Conservation (phyloP, 768 basidiomycete species). For the Boletus subparvulus region DNA sequence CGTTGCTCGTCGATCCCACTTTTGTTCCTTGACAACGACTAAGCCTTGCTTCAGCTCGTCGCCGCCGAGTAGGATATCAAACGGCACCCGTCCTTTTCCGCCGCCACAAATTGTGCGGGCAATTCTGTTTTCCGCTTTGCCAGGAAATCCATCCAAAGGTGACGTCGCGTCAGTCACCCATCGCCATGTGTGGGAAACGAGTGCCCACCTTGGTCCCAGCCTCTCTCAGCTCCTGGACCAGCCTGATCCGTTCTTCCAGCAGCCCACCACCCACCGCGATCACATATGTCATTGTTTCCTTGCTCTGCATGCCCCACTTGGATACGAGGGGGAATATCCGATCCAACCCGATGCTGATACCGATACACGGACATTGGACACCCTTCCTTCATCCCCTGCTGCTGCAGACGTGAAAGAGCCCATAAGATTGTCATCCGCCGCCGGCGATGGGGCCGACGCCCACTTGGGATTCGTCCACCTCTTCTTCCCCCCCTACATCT, state of each 20-base stretch:
- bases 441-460: conserved; percentile 99
- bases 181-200: background rate
- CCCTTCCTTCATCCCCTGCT: conserved; percentile 69
- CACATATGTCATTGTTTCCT: conserved; percentile 93
- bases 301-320: conserved; percentile 82
- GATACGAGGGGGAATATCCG: conserved; percentile 88
- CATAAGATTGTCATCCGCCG: conserved; percentile 92
- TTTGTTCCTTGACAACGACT: conserved; percentile 91
- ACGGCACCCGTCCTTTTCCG: conserved; percentile 93
- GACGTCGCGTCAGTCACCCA: conserved; percentile 3
- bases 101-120: conserved; percentile 81
- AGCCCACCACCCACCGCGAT: conserved; percentile 89
- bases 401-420: conserved; percentile 87
- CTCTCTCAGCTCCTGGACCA: conserved; percentile 79
- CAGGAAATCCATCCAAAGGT: conserved; percentile 78
- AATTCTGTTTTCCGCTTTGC: conserved; percentile 93
- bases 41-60: conserved; percentile 83
- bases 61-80: conserved; percentile 86
- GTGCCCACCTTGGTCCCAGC: conserved; percentile 79
- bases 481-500: conserved; percentile 64
- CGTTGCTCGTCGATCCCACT: conserved; percentile 48
- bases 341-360: conserved; percentile 91
- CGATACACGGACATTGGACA: conserved; percentile 78
- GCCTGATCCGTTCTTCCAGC: conserved; percentile 76
- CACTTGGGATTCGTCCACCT: conserved; percentile 88